Conservation (phyloP, 2,329 filamentous ascomycete species). For the Diaporthe aspalathi region DNA sequence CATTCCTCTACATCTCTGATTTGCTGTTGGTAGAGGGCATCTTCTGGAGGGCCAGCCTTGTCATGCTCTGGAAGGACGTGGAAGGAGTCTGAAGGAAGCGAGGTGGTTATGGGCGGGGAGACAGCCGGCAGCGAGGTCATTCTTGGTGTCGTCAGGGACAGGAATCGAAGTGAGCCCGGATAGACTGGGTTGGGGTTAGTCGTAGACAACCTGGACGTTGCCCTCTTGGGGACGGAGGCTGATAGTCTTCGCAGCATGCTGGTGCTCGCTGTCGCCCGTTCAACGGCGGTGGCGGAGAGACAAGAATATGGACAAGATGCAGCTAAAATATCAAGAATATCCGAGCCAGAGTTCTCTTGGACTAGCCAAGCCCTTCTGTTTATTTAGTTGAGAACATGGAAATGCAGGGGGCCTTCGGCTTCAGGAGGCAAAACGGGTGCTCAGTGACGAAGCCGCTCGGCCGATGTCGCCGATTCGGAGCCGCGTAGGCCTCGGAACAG, state of each 20-base stretch:
- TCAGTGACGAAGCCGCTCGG: slow-evolving; percentile 3
- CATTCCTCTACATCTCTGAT: slow-evolving; percentile 87
- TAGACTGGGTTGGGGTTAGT: not conserved
- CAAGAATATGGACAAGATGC: not conserved
- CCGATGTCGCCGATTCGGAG: slow-evolving; percentile 29
- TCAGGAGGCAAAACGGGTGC: not conserved
- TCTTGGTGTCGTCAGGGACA: slow-evolving; percentile 56
- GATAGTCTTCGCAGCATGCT: slow-evolving; percentile 39
- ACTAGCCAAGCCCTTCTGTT: not conserved
- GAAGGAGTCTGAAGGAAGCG: slow-evolving; percentile 79
- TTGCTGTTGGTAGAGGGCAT: slow-evolving; percentile 85
- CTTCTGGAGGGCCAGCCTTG: slow-evolving; percentile 84
- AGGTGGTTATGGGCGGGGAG: slow-evolving; percentile 69
- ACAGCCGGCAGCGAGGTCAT: slow-evolving; percentile 67
- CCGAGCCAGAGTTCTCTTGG: not conserved
- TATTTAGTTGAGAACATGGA: not conserved
- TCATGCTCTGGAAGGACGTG: slow-evolving; percentile 83
- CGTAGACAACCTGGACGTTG: slow-evolving; percentile 2
- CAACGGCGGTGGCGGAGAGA: not conserved
- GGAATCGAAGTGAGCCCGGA: slow-evolving; percentile 40
- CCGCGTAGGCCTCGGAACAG: not conserved
- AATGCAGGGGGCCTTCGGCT: not conserved
- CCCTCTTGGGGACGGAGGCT: slow-evolving; percentile 18
- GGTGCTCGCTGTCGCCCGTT: not conserved
- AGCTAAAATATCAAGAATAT: not conserved